A percentile compares a stretch with the other conserved stretches of the same genome.
Evolutionary conservation across 2,329 filamentous ascomycete genomes (phyloP).

Genomic region (Alternaria postmessia): DNA sequence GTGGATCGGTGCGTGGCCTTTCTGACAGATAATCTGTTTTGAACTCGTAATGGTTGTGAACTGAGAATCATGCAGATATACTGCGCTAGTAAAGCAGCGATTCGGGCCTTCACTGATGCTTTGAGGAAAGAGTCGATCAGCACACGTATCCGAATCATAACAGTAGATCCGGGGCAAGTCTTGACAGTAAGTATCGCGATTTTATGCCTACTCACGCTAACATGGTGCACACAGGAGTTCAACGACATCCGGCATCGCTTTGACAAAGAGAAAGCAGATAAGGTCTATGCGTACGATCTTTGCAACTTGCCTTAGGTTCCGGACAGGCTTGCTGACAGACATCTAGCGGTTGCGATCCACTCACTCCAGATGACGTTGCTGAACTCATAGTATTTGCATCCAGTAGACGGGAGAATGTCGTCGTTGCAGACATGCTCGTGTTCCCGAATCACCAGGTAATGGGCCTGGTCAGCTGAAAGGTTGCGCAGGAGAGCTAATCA

Average conservation of each 20-base stretch:
- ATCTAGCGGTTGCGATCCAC: conserved; percentile 67
- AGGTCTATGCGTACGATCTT: conserved; percentile 72
- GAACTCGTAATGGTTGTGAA: background rate
- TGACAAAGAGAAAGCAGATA: conserved; percentile 84
- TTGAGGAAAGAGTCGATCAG: conserved; percentile 81
- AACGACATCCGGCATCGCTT: conserved; percentile 84
- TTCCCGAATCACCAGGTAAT: conserved; percentile 81
- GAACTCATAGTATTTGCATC: conserved; percentile 84
- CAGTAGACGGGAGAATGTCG: conserved; percentile 81
- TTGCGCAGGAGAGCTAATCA: background rate
- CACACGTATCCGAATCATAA: conserved; percentile 80
- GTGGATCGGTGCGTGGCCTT: conserved; percentile 63
- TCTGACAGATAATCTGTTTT: background rate
- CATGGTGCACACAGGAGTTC: conserved; percentile 65
- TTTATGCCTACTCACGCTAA: background rate
- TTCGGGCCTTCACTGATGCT: conserved; percentile 81
- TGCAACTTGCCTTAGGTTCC: background rate
- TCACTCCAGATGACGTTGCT: conserved; percentile 85
- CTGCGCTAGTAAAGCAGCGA: conserved; percentile 89
- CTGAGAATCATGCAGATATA: conserved; percentile 57
- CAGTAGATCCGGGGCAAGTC: conserved; percentile 88
- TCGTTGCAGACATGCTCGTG: conserved; percentile 81
- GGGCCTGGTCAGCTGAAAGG: background rate
- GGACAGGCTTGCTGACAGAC: conserved; percentile 11
- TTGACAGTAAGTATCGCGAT: conserved; percentile 65